Percentiles rank a stretch among this genome's conserved stretches.
These are phyloP conservation scores for Grammothele lineata DNA, from an alignment of 768 basidiomycete genomes.

Conservation along the genomic window DNA sequence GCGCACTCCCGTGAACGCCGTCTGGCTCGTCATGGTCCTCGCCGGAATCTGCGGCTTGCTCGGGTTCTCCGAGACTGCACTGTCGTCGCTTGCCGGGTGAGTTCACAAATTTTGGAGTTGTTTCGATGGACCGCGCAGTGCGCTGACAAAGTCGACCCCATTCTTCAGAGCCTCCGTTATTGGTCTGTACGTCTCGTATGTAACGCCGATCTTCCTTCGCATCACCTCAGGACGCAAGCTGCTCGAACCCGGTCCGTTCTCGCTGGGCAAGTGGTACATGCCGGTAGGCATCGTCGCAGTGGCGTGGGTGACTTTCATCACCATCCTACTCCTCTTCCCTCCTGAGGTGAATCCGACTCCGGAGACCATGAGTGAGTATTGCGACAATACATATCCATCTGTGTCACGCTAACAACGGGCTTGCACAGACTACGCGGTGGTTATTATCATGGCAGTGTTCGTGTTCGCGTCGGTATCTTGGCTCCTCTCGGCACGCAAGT, in stretches of 20 bases:
- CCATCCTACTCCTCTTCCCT: slow-evolving; percentile 57
- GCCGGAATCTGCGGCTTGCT: slow-evolving; percentile 58
- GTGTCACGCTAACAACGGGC: not conserved
- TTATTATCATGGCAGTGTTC: slow-evolving; percentile 62
- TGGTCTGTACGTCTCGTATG: slow-evolving; percentile 66
- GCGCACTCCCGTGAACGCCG: slow-evolving; percentile 70
- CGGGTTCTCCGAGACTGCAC: slow-evolving; percentile 60
- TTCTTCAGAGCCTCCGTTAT: slow-evolving; percentile 58
- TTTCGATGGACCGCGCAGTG: no score
- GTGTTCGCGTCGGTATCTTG: slow-evolving; percentile 61
- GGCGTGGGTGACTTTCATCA: slow-evolving; percentile 62
- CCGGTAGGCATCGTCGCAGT: slow-evolving; percentile 60
- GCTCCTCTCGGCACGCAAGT: slow-evolving; percentile 62
- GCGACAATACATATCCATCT: not conserved
- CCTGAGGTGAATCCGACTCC: slow-evolving; percentile 35
- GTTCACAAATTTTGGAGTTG: no score
- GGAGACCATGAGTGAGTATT: slow-evolving; percentile 50
- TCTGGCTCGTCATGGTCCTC: slow-evolving; percentile 64
- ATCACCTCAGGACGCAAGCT: slow-evolving; percentile 63
- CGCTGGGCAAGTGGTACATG: slow-evolving; percentile 54
- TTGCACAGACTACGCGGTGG: slow-evolving; percentile 59
- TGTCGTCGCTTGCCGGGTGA: slow-evolving; percentile 66
- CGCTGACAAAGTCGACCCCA: no score
- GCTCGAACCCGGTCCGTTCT: slow-evolving; percentile 56
- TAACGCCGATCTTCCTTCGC: slow-evolving; percentile 63